Evolutionary conservation across 352 stramenopile genomes (phyloP).

Genomic region (Albugo laibachii): DNA sequence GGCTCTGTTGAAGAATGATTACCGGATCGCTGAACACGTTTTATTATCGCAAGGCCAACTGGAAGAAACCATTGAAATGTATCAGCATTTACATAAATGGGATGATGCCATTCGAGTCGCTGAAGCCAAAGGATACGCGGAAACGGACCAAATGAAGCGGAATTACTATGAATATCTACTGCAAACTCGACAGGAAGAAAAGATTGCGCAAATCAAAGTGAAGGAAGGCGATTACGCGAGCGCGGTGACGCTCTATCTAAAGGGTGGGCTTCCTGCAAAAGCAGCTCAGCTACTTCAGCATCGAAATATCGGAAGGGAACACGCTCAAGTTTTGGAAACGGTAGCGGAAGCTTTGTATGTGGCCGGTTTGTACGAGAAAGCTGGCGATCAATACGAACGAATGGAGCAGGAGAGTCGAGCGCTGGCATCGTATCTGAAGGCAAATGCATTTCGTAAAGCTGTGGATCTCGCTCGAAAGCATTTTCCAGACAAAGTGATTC

Average conservation of each 20-base stretch:
- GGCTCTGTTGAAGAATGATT: slow-evolving; percentile 79
- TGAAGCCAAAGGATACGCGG: slow-evolving; percentile 54
- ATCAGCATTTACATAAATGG: slow-evolving; percentile 87
- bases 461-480: slow-evolving; percentile 82
- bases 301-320: slow-evolving; percentile 70
- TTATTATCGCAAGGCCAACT: slow-evolving; percentile 81
- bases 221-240: slow-evolving; percentile 79
- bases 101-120: slow-evolving; percentile 88
- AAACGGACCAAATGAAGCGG: slow-evolving; percentile 75
- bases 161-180: slow-evolving; percentile 88
- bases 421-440: slow-evolving; percentile 84
- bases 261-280: slow-evolving; percentile 82
- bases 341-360: slow-evolving; percentile 78
- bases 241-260: slow-evolving; percentile 85
- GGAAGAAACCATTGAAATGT: slow-evolving; percentile 90
- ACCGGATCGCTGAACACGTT: slow-evolving; percentile 79
- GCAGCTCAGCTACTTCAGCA: slow-evolving; percentile 74
- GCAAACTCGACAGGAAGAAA: slow-evolving; percentile 83
- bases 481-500: slow-evolving; percentile 82
- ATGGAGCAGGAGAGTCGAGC: slow-evolving; percentile 82
- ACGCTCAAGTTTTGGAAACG: slow-evolving; percentile 77
- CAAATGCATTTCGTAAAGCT: slow-evolving; percentile 82
- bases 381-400: slow-evolving; percentile 86
- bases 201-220: slow-evolving; percentile 81
- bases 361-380: slow-evolving; percentile 84